A percentile compares a stretch with the other conserved stretches of the same genome.
These are phyloP conservation scores for Oryza officinalis DNA, from an alignment of 176 grass and related monocot species.

Conservation along the genomic window DNA sequence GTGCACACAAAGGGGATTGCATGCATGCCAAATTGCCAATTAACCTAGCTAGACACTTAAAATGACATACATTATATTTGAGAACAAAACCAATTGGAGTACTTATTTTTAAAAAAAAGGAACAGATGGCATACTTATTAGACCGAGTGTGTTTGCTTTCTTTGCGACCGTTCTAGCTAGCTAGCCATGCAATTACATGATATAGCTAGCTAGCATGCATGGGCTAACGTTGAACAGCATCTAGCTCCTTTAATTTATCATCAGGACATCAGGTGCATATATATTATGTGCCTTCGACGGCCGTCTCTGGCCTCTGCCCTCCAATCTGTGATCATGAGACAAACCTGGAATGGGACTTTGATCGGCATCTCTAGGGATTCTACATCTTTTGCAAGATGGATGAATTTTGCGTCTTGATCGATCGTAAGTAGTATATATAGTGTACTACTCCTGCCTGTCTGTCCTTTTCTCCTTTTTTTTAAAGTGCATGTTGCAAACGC, in stretches of 20 bases:
- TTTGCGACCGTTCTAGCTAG: background rate
- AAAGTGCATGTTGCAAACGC: constrained; percentile 37
- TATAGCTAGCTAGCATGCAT: constrained; percentile 4
- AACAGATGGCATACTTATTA: background rate
- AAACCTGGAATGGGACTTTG: constrained; percentile 40
- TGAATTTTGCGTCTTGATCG: constrained; percentile 10
- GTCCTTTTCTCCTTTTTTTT: constrained; percentile 24
- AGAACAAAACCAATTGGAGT: background rate
- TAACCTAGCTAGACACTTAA: background rate
- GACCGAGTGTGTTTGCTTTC: background rate
- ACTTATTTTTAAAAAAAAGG: background rate
- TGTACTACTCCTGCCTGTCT: constrained; percentile 19
- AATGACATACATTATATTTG: background rate
- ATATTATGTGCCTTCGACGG: background rate
- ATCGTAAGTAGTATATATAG: constrained; percentile 9
- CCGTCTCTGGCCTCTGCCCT: background rate
- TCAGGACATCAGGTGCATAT: background rate
- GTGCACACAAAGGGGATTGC: too few relatives aligned
- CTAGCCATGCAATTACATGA: background rate
- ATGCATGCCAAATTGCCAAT: background rate
- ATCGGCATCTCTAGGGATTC: constrained; percentile 45
- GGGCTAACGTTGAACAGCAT: constrained; percentile 1
- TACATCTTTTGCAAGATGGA: constrained; percentile 30
- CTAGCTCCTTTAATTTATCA: background rate
- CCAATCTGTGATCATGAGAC: constrained; percentile 24